Evolutionary conservation across 2,329 filamentous ascomycete species (phyloP), one percentile per base, ranked within the genome.

Genomic region (Pseudopyrenochaeta lycopersici): DNA sequence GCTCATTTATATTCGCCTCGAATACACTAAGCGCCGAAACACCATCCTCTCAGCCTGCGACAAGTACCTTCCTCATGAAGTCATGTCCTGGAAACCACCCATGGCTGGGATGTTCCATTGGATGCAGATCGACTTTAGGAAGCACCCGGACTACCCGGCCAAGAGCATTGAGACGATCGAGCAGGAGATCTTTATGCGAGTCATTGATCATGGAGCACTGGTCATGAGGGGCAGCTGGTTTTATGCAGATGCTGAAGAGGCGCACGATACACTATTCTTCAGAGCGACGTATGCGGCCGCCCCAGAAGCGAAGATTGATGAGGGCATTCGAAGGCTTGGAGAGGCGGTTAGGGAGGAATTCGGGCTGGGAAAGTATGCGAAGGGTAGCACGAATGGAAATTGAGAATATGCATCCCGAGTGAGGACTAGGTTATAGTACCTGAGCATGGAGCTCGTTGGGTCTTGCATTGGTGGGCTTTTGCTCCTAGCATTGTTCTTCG

Each of bases 101-200:
- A 84, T 84, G 52, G 91, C 93, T 1, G 94, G 94, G 72, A 99
- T 99, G 95, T 99, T 99, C 84, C 89, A 91, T 71, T 95, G 91
- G 91, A 78, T 95, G 52, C 81, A 84, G 46, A 79, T 95, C 15
- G 84, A 91, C 64, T 85, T 86, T 67, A 80, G 78, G 17, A 82
- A 84, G 56, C 90, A 94, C 66, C 90, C 90, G 0, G 76, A 84
- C 11, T 82, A 82, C 31, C 72, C 74, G 1, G 77, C 68, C 9
- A 73, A 74, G 60, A 78, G 76, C 43, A 79, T 91, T 41, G 74
- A 85, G 20, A 85, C 75, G 7, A 82, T 99, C 36, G 95, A 99
- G 76, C 88, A 97, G 66, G 87, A 90, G 49, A 92, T 99, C 39
- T 98, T 97, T 81, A 77, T 90, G 65, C 82, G 84, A 0, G 88